Conservation (phyloP, 129 eudicot species). For the Arctium minus region DNA sequence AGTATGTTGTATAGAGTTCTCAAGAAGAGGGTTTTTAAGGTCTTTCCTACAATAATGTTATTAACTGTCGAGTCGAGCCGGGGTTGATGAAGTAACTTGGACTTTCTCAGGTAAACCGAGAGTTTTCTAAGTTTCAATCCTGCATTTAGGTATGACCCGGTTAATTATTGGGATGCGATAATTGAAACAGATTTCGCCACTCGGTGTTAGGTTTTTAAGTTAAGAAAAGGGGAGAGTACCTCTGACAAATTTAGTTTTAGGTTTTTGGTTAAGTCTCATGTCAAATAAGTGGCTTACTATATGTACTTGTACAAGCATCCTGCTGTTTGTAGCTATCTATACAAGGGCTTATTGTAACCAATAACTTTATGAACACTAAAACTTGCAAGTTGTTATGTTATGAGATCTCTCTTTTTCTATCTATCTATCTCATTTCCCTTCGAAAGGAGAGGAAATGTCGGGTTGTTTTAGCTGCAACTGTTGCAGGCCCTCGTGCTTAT, state of each 20-base stretch:
- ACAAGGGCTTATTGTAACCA: conserved; percentile 5
- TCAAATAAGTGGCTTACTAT: conserved; percentile 13
- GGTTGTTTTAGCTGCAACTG: no score
- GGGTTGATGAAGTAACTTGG: neutral
- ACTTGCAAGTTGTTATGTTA: neutral
- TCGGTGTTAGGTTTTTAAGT: neutral
- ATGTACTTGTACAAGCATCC: conserved; percentile 1
- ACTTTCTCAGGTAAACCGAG: neutral
- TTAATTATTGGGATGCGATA: neutral
- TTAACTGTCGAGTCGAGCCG: neutral
- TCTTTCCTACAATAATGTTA: conserved; percentile 9
- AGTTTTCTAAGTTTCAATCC: neutral
- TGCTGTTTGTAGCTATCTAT: neutral
- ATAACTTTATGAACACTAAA: conserved; percentile 16
- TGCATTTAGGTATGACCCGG: neutral
- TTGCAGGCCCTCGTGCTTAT: no score
- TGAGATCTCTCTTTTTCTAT: neutral
- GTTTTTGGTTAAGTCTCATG: neutral
- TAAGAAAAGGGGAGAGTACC: neutral
- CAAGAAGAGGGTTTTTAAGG: conserved; percentile 10
- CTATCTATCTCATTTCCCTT: neutral
- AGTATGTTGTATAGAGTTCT: conserved; percentile 28
- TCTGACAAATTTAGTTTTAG: neutral
- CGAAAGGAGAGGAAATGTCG: no score
- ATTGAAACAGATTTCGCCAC: neutral